phyloP scores from a whole-genome alignment of 305 asterid species.

The Ruellia speciosa region DNA sequence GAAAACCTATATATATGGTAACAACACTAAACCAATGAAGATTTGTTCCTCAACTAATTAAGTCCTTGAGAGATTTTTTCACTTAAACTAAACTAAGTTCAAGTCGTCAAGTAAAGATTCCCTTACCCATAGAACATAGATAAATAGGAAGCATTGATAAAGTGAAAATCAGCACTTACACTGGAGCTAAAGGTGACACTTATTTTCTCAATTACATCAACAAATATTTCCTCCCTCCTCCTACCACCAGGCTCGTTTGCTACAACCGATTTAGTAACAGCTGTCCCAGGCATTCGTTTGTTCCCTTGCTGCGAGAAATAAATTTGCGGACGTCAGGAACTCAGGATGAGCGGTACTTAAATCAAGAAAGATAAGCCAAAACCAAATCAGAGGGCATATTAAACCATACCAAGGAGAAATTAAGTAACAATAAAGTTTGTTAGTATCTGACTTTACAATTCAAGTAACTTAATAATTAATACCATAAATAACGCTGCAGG shows the following conservation, averaged over 20 bases:
- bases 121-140: slow-evolving; percentile 9
- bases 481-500: slow-evolving; percentile 96
- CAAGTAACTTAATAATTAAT: slow-evolving; percentile 39
- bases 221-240: slow-evolving; percentile 97
- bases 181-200: slow-evolving; percentile 97
- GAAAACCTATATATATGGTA: too few species aligned
- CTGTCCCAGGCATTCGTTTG: slow-evolving; percentile 98
- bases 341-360: slow-evolving; percentile 22
- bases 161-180: slow-evolving; percentile 49
- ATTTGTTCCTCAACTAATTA: too few species aligned
- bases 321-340: slow-evolving; percentile 18
- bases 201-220: slow-evolving; percentile 95
- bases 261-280: slow-evolving; percentile 93
- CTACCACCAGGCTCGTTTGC: slow-evolving; percentile 96
- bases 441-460: not conserved
- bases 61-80: slow-evolving; percentile 5
- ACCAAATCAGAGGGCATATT: slow-evolving; percentile 14
- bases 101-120: slow-evolving; percentile 10
- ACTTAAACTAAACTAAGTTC: slow-evolving; percentile 4
- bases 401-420: slow-evolving; percentile 14
- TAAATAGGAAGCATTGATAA: slow-evolving; percentile 8
- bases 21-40: too few species aligned
- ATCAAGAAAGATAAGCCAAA: slow-evolving; percentile 6
- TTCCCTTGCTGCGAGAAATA: slow-evolving; percentile 75
- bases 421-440: slow-evolving; percentile 4